These are phyloP conservation scores for Ilyonectria robusta DNA, from an alignment of 2,329 filamentous ascomycete genomes.

Conservation along the genomic window DNA sequence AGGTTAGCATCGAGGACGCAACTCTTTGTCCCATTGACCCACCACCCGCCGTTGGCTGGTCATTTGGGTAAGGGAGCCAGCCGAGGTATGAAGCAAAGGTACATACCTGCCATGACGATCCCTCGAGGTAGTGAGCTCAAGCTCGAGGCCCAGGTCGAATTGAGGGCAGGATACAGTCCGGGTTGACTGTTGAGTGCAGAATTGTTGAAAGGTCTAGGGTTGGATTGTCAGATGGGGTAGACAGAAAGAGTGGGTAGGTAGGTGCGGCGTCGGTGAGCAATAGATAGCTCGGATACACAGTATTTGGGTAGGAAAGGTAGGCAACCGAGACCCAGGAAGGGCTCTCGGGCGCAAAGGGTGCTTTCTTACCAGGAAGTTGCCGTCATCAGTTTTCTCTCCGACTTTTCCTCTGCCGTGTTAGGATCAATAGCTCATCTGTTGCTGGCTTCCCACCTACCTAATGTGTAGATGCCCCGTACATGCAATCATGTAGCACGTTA, in stretches of 20 bases:
- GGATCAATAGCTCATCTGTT: background rate
- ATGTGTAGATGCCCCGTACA: constrained; percentile 15
- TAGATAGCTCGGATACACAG: constrained; percentile 13
- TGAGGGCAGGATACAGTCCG: constrained; percentile 1
- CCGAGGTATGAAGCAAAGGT: constrained; percentile 28
- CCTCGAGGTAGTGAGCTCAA: constrained; percentile 11
- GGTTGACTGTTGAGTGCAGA: constrained; percentile 9
- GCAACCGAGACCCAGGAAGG: background rate
- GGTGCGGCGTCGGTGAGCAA: constrained; percentile 31
- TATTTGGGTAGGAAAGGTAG: background rate
- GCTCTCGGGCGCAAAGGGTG: background rate
- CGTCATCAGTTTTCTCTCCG: background rate
- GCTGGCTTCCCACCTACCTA: constrained; percentile 10
- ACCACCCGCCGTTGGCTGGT: constrained; percentile 22
- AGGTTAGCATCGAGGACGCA: constrained; percentile 12
- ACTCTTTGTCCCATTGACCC: constrained; percentile 3
- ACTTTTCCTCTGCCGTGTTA: constrained; percentile 10
- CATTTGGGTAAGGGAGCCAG: constrained; percentile 28
- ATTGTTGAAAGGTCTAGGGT: constrained; percentile 23
- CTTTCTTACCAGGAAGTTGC: background rate
- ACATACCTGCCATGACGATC: constrained; percentile 44
- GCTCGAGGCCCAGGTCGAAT: background rate
- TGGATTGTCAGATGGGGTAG: constrained; percentile 20
- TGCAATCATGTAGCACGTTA: constrained; percentile 21
- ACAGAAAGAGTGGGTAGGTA: constrained; percentile 19